A percentile compares a stretch with the other conserved stretches of the same genome.
Conservation (phyloP, 805 yeast species). For the Lachancea kluyveri region DNA sequence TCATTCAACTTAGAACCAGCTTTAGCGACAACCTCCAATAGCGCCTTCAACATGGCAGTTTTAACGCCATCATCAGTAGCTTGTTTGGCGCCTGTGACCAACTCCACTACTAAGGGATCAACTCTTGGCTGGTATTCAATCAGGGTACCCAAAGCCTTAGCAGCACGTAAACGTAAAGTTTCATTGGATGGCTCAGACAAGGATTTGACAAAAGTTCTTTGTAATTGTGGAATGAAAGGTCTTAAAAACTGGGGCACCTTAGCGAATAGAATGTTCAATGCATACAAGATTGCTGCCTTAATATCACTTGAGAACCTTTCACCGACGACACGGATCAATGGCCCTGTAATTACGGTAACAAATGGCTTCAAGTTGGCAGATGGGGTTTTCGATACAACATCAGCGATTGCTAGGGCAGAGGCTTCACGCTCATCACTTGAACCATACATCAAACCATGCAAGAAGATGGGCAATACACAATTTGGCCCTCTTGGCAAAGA, state of each 20-base stretch:
- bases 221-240: conserved; percentile 96
- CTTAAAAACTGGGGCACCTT: conserved; percentile 87
- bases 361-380: conserved; percentile 76
- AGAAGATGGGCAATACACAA: conserved; percentile 82
- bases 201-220: conserved; percentile 92
- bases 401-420: conserved; percentile 86
- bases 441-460: conserved; percentile 96
- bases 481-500: conserved; percentile 72
- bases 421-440: conserved; percentile 72
- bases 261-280: conserved; percentile 68
- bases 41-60: conserved; percentile 78
- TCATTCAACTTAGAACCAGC: conserved; percentile 79
- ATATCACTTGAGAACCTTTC: conserved; percentile 89
- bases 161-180: conserved; percentile 74
- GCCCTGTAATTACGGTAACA: conserved; percentile 94
- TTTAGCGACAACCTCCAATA: conserved; percentile 71
- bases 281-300: conserved; percentile 87
- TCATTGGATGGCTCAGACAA: conserved; percentile 74
- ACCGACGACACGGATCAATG: conserved; percentile 95
- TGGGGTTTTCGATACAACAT: conserved; percentile 77
- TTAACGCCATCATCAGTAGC: conserved; percentile 67
- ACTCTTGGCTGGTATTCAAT: conserved; percentile 88
- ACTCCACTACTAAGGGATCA: conserved; percentile 84
- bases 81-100: conserved; percentile 66
- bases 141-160: conserved; percentile 80